Conservation (phyloP, 2,329 filamentous ascomycete genomes). For the Emergomyces orientalis region DNA sequence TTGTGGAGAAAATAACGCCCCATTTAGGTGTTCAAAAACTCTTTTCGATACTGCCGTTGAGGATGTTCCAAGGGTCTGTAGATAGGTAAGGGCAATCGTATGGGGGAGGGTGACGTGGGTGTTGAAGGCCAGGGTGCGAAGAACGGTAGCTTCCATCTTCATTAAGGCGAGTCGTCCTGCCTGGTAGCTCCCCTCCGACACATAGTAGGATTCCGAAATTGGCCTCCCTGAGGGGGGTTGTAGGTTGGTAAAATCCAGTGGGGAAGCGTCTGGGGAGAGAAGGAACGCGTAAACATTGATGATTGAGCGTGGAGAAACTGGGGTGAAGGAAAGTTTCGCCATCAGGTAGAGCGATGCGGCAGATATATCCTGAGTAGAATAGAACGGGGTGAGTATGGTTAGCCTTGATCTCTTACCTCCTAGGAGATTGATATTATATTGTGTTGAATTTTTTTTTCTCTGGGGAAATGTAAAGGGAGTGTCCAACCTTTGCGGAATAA, state of each 20-base stretch:
- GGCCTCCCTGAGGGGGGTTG: slow-evolving; percentile 22
- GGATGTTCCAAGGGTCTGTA: slow-evolving; percentile 74
- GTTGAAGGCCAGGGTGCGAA: slow-evolving; percentile 69
- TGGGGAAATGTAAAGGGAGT: not conserved
- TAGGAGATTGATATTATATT: too few relatives aligned
- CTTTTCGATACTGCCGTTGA: slow-evolving; percentile 50
- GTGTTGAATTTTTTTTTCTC: not conserved
- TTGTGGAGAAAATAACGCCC: slow-evolving; percentile 76
- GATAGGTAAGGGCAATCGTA: slow-evolving; percentile 77
- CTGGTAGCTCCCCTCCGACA: slow-evolving; percentile 65
- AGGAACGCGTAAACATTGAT: slow-evolving; percentile 81
- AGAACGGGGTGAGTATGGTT: not conserved
- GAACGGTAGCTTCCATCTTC: slow-evolving; percentile 64
- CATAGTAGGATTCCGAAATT: slow-evolving; percentile 52
- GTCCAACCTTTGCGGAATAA: slow-evolving; percentile 33
- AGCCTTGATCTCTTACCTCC: not conserved
- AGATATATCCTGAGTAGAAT: slow-evolving; percentile 57
- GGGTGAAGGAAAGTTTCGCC: slow-evolving; percentile 69
- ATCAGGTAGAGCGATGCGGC: slow-evolving; percentile 72
- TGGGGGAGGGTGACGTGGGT: slow-evolving; percentile 80
- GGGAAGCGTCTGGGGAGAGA: slow-evolving; percentile 49
- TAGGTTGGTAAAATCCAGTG: slow-evolving; percentile 38
- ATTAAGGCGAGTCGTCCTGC: slow-evolving; percentile 56
- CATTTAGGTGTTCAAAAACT: slow-evolving; percentile 72
- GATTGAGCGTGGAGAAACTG: slow-evolving; percentile 68